Base-by-base conservation (phyloP, 2,329 filamentous ascomycete species). In the Talaromyces verruculosus region DNA sequence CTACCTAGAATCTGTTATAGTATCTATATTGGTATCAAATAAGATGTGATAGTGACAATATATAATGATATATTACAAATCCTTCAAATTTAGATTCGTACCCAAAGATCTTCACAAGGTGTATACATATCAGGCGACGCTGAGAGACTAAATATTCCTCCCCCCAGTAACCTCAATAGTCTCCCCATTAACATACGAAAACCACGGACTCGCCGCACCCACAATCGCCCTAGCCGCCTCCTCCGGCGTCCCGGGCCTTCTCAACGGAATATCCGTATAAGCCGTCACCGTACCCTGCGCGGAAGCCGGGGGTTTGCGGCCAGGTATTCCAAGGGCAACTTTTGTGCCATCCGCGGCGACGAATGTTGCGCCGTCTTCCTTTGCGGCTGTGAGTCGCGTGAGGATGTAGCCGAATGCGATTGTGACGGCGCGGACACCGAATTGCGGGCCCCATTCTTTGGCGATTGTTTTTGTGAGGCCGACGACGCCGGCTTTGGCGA, bases 381-480 rank as follows among this genome's bases (percentile, higher is more conserved):
- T 96, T 5, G 91, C 90, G 11, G 88, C 90, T 11, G 93, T 96
- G 71, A 96, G 79, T 2, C 93, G 83, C 0, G 93, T 96, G 71
- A 87, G 81, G 70, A 96, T 94, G 75, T 89, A 86, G 0, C 93
- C 93, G 72, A 96, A 96, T 4, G 92, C 92, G 61, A 96, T 84
- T 15, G 91, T 92, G 78, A 96, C 96, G 47, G 89, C 86, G 66
- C 92, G 84, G 5, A 96, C 92, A 61, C 92, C 92, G 72, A 93
- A 96, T 43, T 83, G 78, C 0, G 91, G 92, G 0, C 92, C 92
- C 93, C 92, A 96, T 82, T 97, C 89, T 81, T 96, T 96, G 2
- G 92, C 92, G 74, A 96, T 92, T 1, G 92, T 93, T 82, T 95
- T 96, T 41, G 90, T 93, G 66, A 96, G 84, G 5, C 93, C 93